Evolutionary conservation across 1,284 basidiomycete species (phyloP).

Genomic region (Porodaedalea pini): DNA sequence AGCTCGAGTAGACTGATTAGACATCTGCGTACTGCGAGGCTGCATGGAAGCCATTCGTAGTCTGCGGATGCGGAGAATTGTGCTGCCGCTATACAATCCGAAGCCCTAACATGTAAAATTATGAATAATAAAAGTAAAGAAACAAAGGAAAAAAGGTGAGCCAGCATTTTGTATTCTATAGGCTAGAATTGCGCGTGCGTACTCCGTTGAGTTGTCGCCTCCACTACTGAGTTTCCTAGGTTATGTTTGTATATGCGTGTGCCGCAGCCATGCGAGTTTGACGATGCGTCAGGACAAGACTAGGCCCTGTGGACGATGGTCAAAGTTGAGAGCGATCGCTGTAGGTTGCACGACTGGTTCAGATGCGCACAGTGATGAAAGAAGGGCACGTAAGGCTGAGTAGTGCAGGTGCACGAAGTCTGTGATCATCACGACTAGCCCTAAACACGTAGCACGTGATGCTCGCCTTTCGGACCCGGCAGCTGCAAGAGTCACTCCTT

Average conservation of each 20-base stretch:
- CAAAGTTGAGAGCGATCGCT: slow-evolving; percentile 14
- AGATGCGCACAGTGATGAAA: too few relatives aligned
- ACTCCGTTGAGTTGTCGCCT: slow-evolving; percentile 10
- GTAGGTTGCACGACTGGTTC: background rate
- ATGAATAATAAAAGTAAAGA: too few relatives aligned
- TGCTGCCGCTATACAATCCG: background rate
- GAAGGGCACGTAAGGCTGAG: too few relatives aligned
- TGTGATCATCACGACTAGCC: too few relatives aligned
- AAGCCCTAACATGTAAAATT: too few relatives aligned
- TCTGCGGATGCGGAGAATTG: slow-evolving; percentile 12
- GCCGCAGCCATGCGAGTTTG: slow-evolving; percentile 15
- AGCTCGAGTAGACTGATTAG: slow-evolving; percentile 7
- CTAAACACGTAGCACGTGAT: too few relatives aligned
- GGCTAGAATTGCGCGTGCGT: background rate
- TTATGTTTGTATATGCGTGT: background rate
- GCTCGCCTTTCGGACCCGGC: too few relatives aligned
- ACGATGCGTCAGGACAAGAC: slow-evolving; percentile 21
- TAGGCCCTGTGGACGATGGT: slow-evolving; percentile 11
- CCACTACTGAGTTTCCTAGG: background rate
- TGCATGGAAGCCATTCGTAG: slow-evolving; percentile 4
- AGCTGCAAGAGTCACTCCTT: too few relatives aligned
- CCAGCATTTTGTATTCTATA: too few relatives aligned
- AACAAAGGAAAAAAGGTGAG: background rate
- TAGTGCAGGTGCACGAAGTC: too few relatives aligned
- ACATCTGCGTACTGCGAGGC: background rate